phyloP scores from a whole-genome alignment of 1,284 basidiomycete species.

The Puccinia novopanici region DNA sequence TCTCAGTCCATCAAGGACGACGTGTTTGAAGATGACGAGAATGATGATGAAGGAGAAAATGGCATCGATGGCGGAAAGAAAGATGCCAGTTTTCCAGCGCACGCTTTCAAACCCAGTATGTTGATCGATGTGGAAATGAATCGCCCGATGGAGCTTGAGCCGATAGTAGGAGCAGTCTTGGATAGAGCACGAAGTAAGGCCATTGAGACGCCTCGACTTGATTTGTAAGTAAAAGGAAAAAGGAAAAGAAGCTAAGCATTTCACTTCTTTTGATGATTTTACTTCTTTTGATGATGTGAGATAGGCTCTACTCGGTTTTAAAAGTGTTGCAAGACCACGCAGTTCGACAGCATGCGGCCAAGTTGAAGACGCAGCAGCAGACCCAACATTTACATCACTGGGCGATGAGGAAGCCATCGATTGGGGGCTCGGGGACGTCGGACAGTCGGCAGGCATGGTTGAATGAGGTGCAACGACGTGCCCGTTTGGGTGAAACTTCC shows the following conservation, averaged over 20 bases:
- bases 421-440: constrained; percentile 38
- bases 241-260: background rate
- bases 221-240: constrained; percentile 23
- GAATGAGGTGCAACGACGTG: constrained; percentile 36
- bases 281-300: background rate
- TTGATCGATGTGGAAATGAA: constrained; percentile 46
- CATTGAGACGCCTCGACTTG: constrained; percentile 47
- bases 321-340: constrained; percentile 47
- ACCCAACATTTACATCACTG: constrained; percentile 44
- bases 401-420: constrained; percentile 49
- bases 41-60: constrained; percentile 9
- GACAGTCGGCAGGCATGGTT: constrained; percentile 47
- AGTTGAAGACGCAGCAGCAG: constrained; percentile 32
- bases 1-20: background rate
- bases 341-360: constrained; percentile 30
- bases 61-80: background rate
- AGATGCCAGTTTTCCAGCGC: background rate
- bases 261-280: background rate
- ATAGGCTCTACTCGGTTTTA: constrained; percentile 42
- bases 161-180: constrained; percentile 41
- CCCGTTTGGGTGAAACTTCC: background rate
- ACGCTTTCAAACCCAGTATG: constrained; percentile 39
- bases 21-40: constrained; percentile 34
- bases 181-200: constrained; percentile 43
- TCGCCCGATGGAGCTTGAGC: constrained; percentile 46